Base-by-base conservation (phyloP, 2,329 filamentous ascomycete species). In the Kalmusia sp. region DNA sequence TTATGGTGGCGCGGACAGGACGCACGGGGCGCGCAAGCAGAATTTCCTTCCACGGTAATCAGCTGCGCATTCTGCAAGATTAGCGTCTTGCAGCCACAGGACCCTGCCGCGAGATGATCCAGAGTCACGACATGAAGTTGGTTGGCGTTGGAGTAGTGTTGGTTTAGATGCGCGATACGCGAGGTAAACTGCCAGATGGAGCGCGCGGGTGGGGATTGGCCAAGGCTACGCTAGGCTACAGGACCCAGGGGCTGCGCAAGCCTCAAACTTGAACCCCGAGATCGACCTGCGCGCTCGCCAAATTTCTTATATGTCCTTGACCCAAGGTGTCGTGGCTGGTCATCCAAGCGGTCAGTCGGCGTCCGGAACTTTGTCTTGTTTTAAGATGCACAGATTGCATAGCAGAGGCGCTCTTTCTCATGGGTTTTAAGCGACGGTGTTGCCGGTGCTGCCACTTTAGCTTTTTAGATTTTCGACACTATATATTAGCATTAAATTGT, bases 1-100 rank as follows among this genome's bases (percentile, higher is more conserved):
- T 49, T 8, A 35, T 31, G 17, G 22, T 49, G 24, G 54, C 49
- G 43, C 46, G 34, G n/a, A 35, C 41, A 34, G 49, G 39, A n/a
- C 49, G 41, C 19, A 41, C 44, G 24, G 54, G 27, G 14, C 49
- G 54, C 22, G 49, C 54, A 24, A 56, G 54, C 40, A 48, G 45
- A 5, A 56, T 56, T 30, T 56, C 49, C 6, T 50, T 56, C 31
- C 53, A 55, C 33, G 53, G 53, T 12, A 40, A 39, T 14, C 49
- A 51, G 25, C 25, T 51, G 22, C 49, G 49, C 33, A 33, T 51
- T 31, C 21, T 51, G 40, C 40, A 27, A 22, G 35, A 41, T 27
- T 41, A 31, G 28, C 11, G n/a, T 14, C 27, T 41, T 19, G 37
- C 15, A 28, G 2, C 4, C n/a, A 25, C 28, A 44, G 17, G 43